Conservation (phyloP, 129 eudicot species). For the Flaveria linearis region DNA sequence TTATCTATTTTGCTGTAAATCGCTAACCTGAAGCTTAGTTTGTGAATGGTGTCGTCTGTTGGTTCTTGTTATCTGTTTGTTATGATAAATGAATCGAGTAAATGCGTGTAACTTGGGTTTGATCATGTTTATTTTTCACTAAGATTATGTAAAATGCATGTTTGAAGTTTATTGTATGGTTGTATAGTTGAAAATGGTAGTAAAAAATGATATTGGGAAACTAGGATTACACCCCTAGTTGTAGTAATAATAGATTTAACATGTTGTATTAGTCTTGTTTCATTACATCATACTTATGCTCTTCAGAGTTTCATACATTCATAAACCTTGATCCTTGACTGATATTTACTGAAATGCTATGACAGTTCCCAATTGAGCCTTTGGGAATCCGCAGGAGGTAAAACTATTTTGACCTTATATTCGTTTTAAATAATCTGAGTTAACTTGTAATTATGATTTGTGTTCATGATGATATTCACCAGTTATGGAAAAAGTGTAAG, state of each 20-base stretch:
- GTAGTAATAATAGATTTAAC: neutral
- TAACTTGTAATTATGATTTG: neutral
- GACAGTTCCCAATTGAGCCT: constrained; percentile 64
- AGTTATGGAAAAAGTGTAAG: constrained; percentile 44
- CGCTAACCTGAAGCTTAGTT: neutral
- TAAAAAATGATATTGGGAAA: too few relatives aligned
- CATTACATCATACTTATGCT: neutral
- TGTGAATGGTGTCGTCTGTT: neutral
- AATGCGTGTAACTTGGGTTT: too few relatives aligned
- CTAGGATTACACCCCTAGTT: too few relatives aligned
- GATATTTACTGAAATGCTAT: constrained; percentile 10
- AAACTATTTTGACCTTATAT: neutral
- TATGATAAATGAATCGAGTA: too few relatives aligned
- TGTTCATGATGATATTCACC: constrained; percentile 2
- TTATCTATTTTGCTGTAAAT: neutral
- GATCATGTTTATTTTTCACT: too few relatives aligned
- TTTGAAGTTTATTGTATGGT: too few relatives aligned
- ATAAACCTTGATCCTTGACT: constrained; percentile 3
- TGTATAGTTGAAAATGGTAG: too few relatives aligned
- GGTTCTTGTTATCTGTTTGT: neutral
- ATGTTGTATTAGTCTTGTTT: constrained; percentile 9
- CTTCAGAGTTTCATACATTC: constrained; percentile 8
- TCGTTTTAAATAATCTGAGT: neutral
- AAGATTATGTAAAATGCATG: too few relatives aligned
- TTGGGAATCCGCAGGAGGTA: constrained; percentile 69